Evolutionary conservation across 257 asterid genomes (phyloP), one percentile per base, ranked within the genome.

Genomic region (Solanum ossicruentum): DNA sequence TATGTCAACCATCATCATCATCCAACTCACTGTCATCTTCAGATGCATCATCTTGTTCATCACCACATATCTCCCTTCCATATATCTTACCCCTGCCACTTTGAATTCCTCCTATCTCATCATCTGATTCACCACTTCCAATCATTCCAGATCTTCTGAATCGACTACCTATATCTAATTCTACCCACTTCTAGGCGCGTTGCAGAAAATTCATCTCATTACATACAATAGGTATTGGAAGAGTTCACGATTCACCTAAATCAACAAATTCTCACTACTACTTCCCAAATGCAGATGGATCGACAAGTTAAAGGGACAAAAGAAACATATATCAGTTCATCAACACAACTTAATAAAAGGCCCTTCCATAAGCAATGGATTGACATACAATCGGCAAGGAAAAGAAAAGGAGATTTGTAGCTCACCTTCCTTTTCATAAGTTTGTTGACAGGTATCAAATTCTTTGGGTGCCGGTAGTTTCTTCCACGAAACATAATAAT

Each of bases 401-500:
- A 84, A 32, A 78, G 51, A 16, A 56, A 60, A 57, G 6, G 17
- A 23, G 4, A 72, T 32, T 70, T 84, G 87, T 23, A 51, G 63
- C 89, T 39, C 21, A 95, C 99, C 98, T 95, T 97, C 87, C 99
- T 90, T 88, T 97, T 95, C 1, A 98, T 97, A 81, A 97, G 98
- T 80, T 99, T 97, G 85, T 95, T 97, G 89, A 97, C 82, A 55
- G 99, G 99, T 89, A 93, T 97, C 93, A 97, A 86, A 91, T 91
- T 94, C 94, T 95, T 97, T 26, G 99, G 99, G 55, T 97, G 99
- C 21, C 98, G 96, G 91, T 95, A 95, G 87, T 97, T 97, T 89
- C 99, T 92, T 66, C 99, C 98, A 80, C 98, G 96, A 66, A 95
- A 97, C 98, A 97, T 94, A 81, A 95, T 97, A 85, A 97, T 94